phyloP scores from a whole-genome alignment of 1,284 basidiomycete species.

The Chiua sp. region DNA sequence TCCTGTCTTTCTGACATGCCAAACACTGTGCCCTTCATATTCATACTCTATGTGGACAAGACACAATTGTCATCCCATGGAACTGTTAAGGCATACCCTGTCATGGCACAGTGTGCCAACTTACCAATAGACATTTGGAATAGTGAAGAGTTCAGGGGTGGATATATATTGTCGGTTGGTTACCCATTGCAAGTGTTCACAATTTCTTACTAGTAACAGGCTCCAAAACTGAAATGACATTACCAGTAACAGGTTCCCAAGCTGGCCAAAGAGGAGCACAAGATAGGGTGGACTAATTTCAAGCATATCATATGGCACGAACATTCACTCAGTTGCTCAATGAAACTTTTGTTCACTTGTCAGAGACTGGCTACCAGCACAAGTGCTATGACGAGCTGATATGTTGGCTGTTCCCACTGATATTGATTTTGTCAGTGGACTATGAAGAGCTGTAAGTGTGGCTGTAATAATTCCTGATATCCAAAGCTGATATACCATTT shows the following conservation, averaged over 20 bases:
- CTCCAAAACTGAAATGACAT: too few species aligned
- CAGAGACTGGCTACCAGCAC: neutral
- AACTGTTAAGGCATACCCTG: neutral
- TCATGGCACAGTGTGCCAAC: neutral
- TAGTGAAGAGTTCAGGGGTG: neutral
- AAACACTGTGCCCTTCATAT: neutral
- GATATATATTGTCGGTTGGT: neutral
- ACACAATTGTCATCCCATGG: neutral
- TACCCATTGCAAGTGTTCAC: neutral
- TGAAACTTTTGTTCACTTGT: constrained; percentile 4
- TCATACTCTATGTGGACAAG: neutral
- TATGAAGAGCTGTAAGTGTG: neutral
- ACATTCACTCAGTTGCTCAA: constrained; percentile 29
- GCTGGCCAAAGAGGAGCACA: constrained; percentile 13
- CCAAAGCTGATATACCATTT: neutral
- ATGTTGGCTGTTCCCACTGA: neutral
- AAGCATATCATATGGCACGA: constrained; percentile 38
- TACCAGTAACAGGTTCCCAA: too few species aligned
- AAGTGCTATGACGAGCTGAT: neutral
- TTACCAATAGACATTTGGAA: neutral
- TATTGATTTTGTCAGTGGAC: neutral
- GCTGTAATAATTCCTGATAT: neutral
- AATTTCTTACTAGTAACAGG: too few species aligned
- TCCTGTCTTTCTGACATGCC: neutral
- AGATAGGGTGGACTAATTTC: constrained; percentile 22